These are phyloP conservation scores for Nakazawaea populi DNA, from an alignment of 805 yeast genomes.

Conservation along the genomic window DNA sequence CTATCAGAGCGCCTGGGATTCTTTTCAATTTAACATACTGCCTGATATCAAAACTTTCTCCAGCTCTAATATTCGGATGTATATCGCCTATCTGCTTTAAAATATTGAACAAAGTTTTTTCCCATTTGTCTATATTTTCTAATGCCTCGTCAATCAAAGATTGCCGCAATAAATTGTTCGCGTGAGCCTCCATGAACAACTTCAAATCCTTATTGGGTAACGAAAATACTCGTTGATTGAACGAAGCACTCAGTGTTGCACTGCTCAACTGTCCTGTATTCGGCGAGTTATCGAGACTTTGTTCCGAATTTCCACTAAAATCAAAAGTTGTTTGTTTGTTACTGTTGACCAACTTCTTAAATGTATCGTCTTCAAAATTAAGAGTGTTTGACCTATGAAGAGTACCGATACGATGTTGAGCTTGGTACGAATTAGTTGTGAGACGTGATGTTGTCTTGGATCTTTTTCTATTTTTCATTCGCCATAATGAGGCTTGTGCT, in stretches of 20 bases:
- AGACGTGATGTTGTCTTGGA: slow-evolving; percentile 37
- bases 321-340: slow-evolving; percentile 4
- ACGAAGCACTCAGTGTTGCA: background rate
- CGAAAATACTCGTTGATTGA: slow-evolving; percentile 7
- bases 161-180: slow-evolving; percentile 50
- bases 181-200: slow-evolving; percentile 30
- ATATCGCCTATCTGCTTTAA: slow-evolving; percentile 52
- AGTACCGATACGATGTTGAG: slow-evolving; percentile 8
- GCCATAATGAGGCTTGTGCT: slow-evolving; percentile 58
- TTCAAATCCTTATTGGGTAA: slow-evolving; percentile 9
- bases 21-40: slow-evolving; percentile 84
- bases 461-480: slow-evolving; percentile 55
- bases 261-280: background rate
- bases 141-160: slow-evolving; percentile 57
- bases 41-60: slow-evolving; percentile 79
- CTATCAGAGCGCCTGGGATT: slow-evolving; percentile 66
- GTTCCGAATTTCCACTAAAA: background rate
- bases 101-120: slow-evolving; percentile 38
- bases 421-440: slow-evolving; percentile 22
- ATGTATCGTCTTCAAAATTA: background rate
- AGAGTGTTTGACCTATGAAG: slow-evolving; percentile 5
- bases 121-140: slow-evolving; percentile 53
- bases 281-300: background rate
- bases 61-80: slow-evolving; percentile 51
- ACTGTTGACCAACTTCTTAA: background rate